Percentiles rank a stretch among this genome's conserved stretches.
phyloP scores from a whole-genome alignment of 2,329 filamentous ascomycete genomes.

The Drechmeria coniospora region DNA sequence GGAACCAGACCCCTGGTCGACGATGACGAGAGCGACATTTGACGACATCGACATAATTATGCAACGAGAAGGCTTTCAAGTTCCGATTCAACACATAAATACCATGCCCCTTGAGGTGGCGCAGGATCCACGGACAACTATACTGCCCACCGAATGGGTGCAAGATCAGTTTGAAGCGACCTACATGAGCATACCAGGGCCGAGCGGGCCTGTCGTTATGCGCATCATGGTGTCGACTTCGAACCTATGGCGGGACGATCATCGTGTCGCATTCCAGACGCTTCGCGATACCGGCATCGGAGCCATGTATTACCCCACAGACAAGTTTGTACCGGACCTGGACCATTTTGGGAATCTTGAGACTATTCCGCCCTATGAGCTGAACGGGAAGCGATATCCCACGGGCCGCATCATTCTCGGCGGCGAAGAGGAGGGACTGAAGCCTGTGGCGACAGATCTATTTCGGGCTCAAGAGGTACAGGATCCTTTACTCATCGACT shows the following conservation, averaged over 20 bases:
- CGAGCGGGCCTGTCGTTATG: slow-evolving; percentile 14
- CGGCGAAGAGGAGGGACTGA: slow-evolving; percentile 1
- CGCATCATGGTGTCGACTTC: slow-evolving; percentile 15
- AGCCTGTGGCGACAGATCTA: slow-evolving; percentile 9
- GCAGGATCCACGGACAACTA: no score
- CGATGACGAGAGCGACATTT: slow-evolving; percentile 1
- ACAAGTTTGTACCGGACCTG: slow-evolving; percentile 1
- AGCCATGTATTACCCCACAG: slow-evolving; percentile 11
- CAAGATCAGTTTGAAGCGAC: slow-evolving; percentile 23
- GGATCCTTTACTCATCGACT: slow-evolving; percentile 16
- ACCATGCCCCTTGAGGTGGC: slow-evolving; percentile 13
- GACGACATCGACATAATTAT: neutral
- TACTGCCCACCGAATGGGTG: no score
- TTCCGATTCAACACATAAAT: slow-evolving; percentile 11
- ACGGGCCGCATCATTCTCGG: slow-evolving; percentile 9
- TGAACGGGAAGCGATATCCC: slow-evolving; percentile 8
- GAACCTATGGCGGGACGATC: slow-evolving; percentile 12
- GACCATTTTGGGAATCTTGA: slow-evolving; percentile 18
- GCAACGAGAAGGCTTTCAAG: neutral
- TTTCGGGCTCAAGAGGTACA: slow-evolving; percentile 18
- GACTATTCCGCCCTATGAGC: slow-evolving; percentile 18
- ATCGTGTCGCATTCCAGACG: slow-evolving; percentile 17
- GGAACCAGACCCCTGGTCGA: slow-evolving; percentile 5
- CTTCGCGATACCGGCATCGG: slow-evolving; percentile 14
- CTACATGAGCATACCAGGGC: slow-evolving; percentile 21